Percentiles rank a stretch among this genome's conserved stretches.
Conservation (phyloP, 2,329 filamentous ascomycete genomes). For the Aspergillus proliferans region DNA sequence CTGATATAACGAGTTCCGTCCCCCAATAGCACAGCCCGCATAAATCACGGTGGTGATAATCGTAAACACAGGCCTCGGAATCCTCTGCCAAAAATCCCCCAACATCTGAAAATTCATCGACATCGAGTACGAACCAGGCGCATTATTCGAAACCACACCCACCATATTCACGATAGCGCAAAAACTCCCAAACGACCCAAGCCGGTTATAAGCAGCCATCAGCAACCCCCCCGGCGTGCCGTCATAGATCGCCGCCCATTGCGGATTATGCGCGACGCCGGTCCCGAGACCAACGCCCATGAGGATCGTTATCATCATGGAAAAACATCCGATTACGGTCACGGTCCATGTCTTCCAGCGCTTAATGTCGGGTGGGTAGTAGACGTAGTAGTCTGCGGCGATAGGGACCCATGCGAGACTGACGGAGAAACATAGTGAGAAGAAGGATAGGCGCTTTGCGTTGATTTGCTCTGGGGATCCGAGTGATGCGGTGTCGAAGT, state of each 20-base stretch:
- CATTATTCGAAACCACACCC: slow-evolving; percentile 40
- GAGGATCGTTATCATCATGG: slow-evolving; percentile 30
- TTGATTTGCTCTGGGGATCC: slow-evolving; percentile 21
- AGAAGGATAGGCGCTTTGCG: slow-evolving; percentile 33
- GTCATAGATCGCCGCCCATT: not conserved
- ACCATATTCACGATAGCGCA: slow-evolving; percentile 40
- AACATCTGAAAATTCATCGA: slow-evolving; percentile 41
- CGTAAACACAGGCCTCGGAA: slow-evolving; percentile 41
- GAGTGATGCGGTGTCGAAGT: slow-evolving; percentile 26
- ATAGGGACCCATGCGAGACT: slow-evolving; percentile 30
- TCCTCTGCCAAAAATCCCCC: slow-evolving; percentile 28
- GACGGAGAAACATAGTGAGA: slow-evolving; percentile 32
- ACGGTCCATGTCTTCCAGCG: slow-evolving; percentile 32
- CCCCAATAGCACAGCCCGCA: slow-evolving; percentile 39
- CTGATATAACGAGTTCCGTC: slow-evolving; percentile 38
- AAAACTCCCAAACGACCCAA: slow-evolving; percentile 39
- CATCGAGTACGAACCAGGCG: slow-evolving; percentile 41
- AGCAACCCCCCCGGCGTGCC: slow-evolving; percentile 31
- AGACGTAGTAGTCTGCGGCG: slow-evolving; percentile 40
- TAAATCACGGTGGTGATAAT: slow-evolving; percentile 37
- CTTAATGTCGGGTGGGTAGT: slow-evolving; percentile 34
- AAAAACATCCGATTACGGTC: slow-evolving; percentile 30
- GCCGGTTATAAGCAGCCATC: slow-evolving; percentile 31
- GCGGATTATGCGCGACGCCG: slow-evolving; percentile 26
- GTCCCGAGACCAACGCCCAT: slow-evolving; percentile 40